Evolutionary conservation across 73 alveolate species (phyloP).

Genomic region (Paramecium biaurelia): DNA sequence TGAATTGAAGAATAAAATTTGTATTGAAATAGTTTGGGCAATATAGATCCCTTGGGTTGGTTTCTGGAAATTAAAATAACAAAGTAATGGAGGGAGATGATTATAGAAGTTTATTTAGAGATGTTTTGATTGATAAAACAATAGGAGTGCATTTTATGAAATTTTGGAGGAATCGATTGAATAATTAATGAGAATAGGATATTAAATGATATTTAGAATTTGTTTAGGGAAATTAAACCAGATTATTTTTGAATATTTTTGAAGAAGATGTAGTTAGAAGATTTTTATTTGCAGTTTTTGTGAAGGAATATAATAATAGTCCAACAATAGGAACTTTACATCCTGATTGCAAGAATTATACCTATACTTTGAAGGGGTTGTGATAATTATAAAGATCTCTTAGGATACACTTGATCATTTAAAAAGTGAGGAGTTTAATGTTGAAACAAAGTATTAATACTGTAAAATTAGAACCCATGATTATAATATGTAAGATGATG

Average conservation of each 20-base stretch:
- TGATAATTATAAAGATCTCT: constrained; percentile 82
- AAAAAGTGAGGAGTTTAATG: constrained; percentile 79
- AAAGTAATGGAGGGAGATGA: constrained; percentile 93
- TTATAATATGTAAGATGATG: constrained; percentile 83
- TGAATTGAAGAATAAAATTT: constrained; percentile 89
- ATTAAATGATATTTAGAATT: constrained; percentile 58
- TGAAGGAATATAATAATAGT: background rate
- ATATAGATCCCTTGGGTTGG: constrained; percentile 97
- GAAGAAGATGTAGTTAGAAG: constrained; percentile 92
- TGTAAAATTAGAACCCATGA: constrained; percentile 73
- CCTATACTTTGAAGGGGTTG: constrained; percentile 77
- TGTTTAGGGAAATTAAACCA: constrained; percentile 66
- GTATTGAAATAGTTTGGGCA: constrained; percentile 72
- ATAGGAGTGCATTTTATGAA: constrained; percentile 94
- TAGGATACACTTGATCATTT: constrained; percentile 86
- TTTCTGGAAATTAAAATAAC: constrained; percentile 96
- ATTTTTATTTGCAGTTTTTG: constrained; percentile 92
- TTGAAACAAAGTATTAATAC: background rate
- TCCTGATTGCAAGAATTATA: constrained; percentile 89
- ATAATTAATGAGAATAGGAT: constrained; percentile 69
- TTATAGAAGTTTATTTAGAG: constrained; percentile 90
- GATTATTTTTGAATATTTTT: constrained; percentile 55
- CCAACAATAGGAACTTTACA: constrained; percentile 90
- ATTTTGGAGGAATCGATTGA: constrained; percentile 89
- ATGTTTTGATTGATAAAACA: constrained; percentile 95